Percentiles rank a stretch among this genome's conserved stretches.
Evolutionary conservation across 2,329 filamentous ascomycete species (phyloP).

Genomic region (Coniochaeta ligniaria): DNA sequence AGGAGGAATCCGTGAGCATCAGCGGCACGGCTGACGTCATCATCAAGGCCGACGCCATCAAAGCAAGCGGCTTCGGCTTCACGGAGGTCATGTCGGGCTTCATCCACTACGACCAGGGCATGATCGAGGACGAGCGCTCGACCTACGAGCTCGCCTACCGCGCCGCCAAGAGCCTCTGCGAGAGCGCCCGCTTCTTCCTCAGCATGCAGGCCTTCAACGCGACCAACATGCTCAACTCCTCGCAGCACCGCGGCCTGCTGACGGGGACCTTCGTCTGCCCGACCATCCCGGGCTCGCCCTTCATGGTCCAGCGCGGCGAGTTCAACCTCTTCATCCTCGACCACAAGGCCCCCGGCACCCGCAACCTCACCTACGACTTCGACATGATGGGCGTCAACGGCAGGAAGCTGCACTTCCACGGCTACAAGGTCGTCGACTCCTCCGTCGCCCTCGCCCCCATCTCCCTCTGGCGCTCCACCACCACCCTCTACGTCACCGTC

Average conservation of each 20-base stretch:
- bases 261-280: constrained; percentile 54
- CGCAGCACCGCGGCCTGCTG: constrained; percentile 43
- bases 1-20: constrained; percentile 27
- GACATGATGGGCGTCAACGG: constrained; percentile 49
- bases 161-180: constrained; percentile 43
- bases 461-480: constrained; percentile 55
- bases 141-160: constrained; percentile 47
- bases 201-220: constrained; percentile 50
- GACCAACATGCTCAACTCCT: constrained; percentile 34
- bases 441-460: constrained; percentile 47
- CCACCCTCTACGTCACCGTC: constrained; percentile 55
- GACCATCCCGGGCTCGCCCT: constrained; percentile 47
- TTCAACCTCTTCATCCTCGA: constrained; percentile 52
- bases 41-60: constrained; percentile 30
- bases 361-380: constrained; percentile 55
- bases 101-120: constrained; percentile 37
- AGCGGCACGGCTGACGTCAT: constrained; percentile 29
- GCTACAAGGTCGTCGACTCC: constrained; percentile 56
- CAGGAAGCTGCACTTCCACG: constrained; percentile 48
- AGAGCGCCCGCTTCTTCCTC: constrained; percentile 51
- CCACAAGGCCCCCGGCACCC: constrained; percentile 45
- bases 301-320: constrained; percentile 50
- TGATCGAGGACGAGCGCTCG: constrained; percentile 36
- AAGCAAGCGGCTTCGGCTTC: constrained; percentile 48
- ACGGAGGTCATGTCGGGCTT: constrained; percentile 59